These are phyloP conservation scores for Suhomyces wounanorum DNA, from an alignment of 1,139 yeast species.

Conservation along the genomic window DNA sequence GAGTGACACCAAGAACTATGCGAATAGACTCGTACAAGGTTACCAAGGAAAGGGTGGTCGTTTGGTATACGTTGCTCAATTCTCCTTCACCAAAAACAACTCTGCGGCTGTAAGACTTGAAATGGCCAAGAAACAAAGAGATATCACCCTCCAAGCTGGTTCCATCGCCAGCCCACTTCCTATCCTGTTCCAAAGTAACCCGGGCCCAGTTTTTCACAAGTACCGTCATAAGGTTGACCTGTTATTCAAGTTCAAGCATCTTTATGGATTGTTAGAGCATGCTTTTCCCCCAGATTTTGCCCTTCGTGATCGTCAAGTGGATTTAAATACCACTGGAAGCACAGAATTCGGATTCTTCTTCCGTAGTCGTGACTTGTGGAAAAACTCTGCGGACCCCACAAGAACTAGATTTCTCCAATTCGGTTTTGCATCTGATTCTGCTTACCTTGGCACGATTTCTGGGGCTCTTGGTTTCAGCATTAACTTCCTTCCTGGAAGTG, in stretches of 20 bases:
- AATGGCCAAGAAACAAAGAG: slow-evolving; percentile 13
- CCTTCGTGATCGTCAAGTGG: slow-evolving; percentile 16
- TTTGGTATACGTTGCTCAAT: slow-evolving; percentile 36
- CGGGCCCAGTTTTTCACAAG: slow-evolving; percentile 34
- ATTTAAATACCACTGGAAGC: slow-evolving; percentile 28
- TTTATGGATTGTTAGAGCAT: slow-evolving; percentile 36
- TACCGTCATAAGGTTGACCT: slow-evolving; percentile 34
- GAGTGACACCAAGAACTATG: slow-evolving; percentile 39
- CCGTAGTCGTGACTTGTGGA: slow-evolving; percentile 33
- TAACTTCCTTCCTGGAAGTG: slow-evolving; percentile 7
- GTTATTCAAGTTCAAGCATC: slow-evolving; percentile 28
- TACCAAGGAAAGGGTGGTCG: slow-evolving; percentile 34
- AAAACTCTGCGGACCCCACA: slow-evolving; percentile 25
- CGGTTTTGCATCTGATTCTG: slow-evolving; percentile 25
- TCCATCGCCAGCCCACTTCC: slow-evolving; percentile 24
- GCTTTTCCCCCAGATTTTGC: slow-evolving; percentile 34
- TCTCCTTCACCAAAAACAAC: slow-evolving; percentile 39
- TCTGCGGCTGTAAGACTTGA: slow-evolving; percentile 18
- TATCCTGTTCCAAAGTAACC: slow-evolving; percentile 32
- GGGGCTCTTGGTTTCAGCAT: slow-evolving; percentile 32
- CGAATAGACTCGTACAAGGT: slow-evolving; percentile 38
- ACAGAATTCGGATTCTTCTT: slow-evolving; percentile 38
- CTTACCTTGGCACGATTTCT: slow-evolving; percentile 28
- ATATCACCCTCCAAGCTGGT: slow-evolving; percentile 16
- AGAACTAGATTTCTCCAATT: slow-evolving; percentile 25